These are phyloP conservation scores for Inga leiocalycina DNA, from an alignment of 306 rosid species.

Conservation along the genomic window DNA sequence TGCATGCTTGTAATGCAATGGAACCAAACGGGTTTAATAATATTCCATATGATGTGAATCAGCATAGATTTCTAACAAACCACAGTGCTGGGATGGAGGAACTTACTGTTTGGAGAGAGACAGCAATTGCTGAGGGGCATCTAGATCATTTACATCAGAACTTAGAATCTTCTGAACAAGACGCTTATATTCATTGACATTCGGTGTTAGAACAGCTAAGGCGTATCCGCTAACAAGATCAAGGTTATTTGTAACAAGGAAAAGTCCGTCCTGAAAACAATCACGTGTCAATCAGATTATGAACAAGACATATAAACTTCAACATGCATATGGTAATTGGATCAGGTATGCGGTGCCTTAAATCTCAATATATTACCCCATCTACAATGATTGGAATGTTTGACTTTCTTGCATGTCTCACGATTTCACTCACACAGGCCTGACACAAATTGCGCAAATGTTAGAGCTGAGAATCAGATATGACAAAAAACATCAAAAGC, in stretches of 20 bases:
- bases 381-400: constrained; percentile 78
- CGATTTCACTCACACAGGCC: constrained; percentile 81
- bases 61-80: neutral
- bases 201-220: constrained; percentile 86
- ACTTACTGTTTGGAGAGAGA: constrained; percentile 70
- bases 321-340: neutral
- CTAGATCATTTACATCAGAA: constrained; percentile 62
- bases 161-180: constrained; percentile 68
- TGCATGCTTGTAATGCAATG: no score
- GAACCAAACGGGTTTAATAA: neutral
- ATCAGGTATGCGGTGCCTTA: neutral
- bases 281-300: constrained; percentile 20
- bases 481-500: constrained; percentile 10
- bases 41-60: neutral
- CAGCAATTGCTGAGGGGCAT: constrained; percentile 57
- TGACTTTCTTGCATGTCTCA: constrained; percentile 71
- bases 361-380: constrained; percentile 59
- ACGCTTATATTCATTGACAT: constrained; percentile 84
- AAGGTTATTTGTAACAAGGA: constrained; percentile 72
- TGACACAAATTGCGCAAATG: constrained; percentile 41
- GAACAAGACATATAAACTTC: constrained; percentile 16
- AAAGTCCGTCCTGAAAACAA: constrained; percentile 79
- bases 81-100: constrained; percentile 16
- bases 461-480: constrained; percentile 31
- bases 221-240: constrained; percentile 81